A percentile compares a stretch with the other conserved stretches of the same genome.
phyloP scores from a whole-genome alignment of 1,284 basidiomycete species.

The Cryptococcus amylolentus region DNA sequence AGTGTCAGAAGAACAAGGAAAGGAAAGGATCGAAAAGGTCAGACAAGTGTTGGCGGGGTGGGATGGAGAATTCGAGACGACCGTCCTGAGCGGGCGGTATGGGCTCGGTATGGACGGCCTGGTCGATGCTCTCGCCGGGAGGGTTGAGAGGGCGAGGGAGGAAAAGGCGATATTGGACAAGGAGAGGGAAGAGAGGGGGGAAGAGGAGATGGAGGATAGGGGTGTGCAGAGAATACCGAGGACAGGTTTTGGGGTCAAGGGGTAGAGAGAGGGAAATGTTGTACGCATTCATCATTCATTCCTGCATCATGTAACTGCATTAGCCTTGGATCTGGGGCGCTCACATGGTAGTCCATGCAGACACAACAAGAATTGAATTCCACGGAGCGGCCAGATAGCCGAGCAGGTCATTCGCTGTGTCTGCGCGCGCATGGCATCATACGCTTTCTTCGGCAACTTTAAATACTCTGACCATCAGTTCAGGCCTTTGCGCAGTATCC shows the following conservation, averaged over 20 bases:
- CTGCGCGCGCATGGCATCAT: too few relatives aligned
- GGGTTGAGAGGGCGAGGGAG: constrained; percentile 59
- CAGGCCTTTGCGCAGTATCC: too few relatives aligned
- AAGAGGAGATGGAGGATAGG: not conserved
- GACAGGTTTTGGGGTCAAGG: not conserved
- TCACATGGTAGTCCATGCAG: too few relatives aligned
- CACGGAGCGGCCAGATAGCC: too few relatives aligned
- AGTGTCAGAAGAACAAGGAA: constrained; percentile 52
- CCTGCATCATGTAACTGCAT: not conserved
- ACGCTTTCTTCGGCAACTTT: too few relatives aligned
- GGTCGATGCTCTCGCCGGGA: constrained; percentile 62
- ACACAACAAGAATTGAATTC: too few relatives aligned
- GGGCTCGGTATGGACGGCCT: constrained; percentile 69
- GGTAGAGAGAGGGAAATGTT: not conserved
- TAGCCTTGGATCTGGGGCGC: too few relatives aligned
- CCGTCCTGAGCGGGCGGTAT: constrained; percentile 76
- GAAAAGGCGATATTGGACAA: not conserved
- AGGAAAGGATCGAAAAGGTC: constrained; percentile 50
- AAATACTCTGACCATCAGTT: too few relatives aligned
- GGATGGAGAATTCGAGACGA: constrained; percentile 57
- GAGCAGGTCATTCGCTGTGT: too few relatives aligned
- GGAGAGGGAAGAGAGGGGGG: not conserved
- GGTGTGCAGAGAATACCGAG: not conserved
- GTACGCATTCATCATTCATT: not conserved
- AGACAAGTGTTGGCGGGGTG: constrained; percentile 48